Base-by-base conservation (phyloP, 2,329 filamentous ascomycete genomes). In the Colletotrichum kahawae region DNA sequence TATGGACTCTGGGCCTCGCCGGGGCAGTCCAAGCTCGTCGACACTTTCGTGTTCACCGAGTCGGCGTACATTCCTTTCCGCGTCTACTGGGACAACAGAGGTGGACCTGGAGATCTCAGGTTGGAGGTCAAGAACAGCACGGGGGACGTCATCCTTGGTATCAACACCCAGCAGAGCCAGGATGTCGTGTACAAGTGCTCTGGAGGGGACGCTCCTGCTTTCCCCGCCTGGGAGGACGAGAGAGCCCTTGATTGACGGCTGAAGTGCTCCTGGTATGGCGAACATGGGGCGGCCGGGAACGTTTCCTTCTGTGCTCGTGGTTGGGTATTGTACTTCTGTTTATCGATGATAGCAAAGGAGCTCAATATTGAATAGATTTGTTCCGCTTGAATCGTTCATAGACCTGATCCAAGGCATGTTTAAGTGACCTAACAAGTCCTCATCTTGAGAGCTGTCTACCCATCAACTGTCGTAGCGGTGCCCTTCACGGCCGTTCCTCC, bases 401-500 rank as follows among this genome's bases (percentile, higher is more conserved):
- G 43, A 48, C 5, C 43, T 48, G 43, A n/a, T 21, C 0, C 12
- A 48, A 48, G 9, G 43, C 43, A 18, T 48, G 4, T 1, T 2
- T 2, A 10, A 21, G n/a, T 2, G 43, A 2, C 43, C n/a, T 48
- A 48, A 21, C 9, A 0, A 48, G 10, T 1, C 43, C 10, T 16
- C 12, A 48, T 21, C 18, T 12, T 12, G 0, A 48, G 0, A 13
- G n/a, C 43, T 48, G 43, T 48, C 2, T 48, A 60, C 21, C 18
- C 31, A 48, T 67, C 21, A 38, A 68, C 57, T 33, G 72, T 75
- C 9, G 29, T 72, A 21, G 84, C 85, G 6, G 76, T 90, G 6
- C 90, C 93, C 81, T 90, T 92, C 24, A 94, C 93, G 18, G 92
- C 90, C 81, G 93, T 85, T 9, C 91, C 89, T 2, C 92, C 92